Evolutionary conservation across 75 land plant species (phyloP), one percentile per base, ranked within the genome.

Genomic region (Adiantum capillusveneris): DNA sequence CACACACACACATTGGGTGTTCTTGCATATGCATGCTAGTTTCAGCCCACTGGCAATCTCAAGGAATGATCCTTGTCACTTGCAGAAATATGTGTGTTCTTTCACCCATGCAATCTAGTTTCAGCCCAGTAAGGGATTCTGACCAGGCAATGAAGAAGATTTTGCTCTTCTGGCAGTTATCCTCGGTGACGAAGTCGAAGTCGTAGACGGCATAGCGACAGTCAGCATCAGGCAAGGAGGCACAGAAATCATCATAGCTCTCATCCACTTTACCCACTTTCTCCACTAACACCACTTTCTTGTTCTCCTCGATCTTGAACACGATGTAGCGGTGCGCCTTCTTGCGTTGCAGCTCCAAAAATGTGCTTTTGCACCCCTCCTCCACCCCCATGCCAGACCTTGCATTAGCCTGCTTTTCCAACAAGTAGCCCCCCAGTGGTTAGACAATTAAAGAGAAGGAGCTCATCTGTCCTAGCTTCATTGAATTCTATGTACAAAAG

Each of bases 161-260:
- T 60, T 80, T 80, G 78, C 75, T 71, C 59, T 80, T 80, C 60
- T 70, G 78, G 65, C 78, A 75, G 53, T 80, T 71, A 70, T 74
- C 82, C 7, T 53, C 29, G 25, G 82, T 80, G 56, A 68, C 77
- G 65, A 80, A 80, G 55, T 80, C 72, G 57, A 75, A 80, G 48
- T 80, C 82, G 42, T 36, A 80, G 63, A 80, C 82, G 36, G 78
- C 82, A 42, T 80, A 80, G 29, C 78, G 68, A 34, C 82, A 80
- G 14, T 80, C 78, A 36, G 63, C 44, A 16, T 65, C 78, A 26
- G 82, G 82, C 12, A 80, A 41, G 48, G 70, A 59, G 0, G 54
- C 49, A 18, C 68, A 29, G 71, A 80, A 80, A 28, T 70, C 75
- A 1, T 80, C 82, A 22, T 80, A 80, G 44, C 65, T 71, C 45